Percentiles rank a stretch among this genome's conserved stretches.
These are phyloP conservation scores for Maudiozyma serrabonitensis DNA, from an alignment of 805 yeast genomes.

Conservation along the genomic window DNA sequence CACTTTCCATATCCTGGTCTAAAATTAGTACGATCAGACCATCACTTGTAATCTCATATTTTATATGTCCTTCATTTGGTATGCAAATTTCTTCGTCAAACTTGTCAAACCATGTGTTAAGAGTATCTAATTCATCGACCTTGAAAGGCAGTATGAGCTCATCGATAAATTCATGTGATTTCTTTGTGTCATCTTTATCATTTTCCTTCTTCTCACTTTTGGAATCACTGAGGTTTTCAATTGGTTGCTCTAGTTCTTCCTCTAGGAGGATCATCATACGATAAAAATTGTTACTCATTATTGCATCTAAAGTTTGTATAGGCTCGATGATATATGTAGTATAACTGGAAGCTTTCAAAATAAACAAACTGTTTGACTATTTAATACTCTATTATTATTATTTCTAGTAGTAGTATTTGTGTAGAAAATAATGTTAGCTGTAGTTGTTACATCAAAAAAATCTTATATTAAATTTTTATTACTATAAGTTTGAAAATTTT, in stretches of 20 bases:
- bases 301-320: background rate
- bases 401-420: no score
- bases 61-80: slow-evolving; percentile 31
- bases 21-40: slow-evolving; percentile 28
- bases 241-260: slow-evolving; percentile 10
- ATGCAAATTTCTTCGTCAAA: slow-evolving; percentile 30
- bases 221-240: background rate
- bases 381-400: no score
- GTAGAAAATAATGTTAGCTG: no score
- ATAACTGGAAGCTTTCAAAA: background rate
- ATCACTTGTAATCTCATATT: slow-evolving; percentile 31
- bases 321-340: background rate
- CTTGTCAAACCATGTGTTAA: slow-evolving; percentile 29
- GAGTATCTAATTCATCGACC: slow-evolving; percentile 24
- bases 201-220: background rate
- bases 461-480: no score
- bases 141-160: slow-evolving; percentile 25
- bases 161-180: slow-evolving; percentile 27
- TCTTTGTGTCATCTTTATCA: slow-evolving; percentile 7
- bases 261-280: slow-evolving; percentile 27
- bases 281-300: slow-evolving; percentile 15
- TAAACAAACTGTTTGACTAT: background rate
- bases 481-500: background rate
- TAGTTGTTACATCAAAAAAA: no score
- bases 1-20: slow-evolving; percentile 20